Evolutionary conservation across 164 flowering plant genomes (phyloP).

Genomic region (Cinnamomum micranthum): DNA sequence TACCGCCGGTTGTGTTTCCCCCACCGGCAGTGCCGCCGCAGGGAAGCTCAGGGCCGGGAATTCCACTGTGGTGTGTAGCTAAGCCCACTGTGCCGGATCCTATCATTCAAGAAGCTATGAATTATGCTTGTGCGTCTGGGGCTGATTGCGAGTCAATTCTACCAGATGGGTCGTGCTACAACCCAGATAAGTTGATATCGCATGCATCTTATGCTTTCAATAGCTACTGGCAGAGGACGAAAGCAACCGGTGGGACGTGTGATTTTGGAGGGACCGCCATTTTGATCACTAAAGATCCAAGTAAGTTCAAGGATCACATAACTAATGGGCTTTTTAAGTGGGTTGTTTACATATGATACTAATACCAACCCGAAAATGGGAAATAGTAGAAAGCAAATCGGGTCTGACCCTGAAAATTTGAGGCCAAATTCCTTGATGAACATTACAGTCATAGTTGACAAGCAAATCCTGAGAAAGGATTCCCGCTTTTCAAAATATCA

Average conservation of each 20-base stretch:
- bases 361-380: no score
- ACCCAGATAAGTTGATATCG: slow-evolving; percentile 57
- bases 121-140: slow-evolving; percentile 90
- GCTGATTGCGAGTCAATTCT: slow-evolving; percentile 74
- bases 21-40: slow-evolving; percentile 71
- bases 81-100: slow-evolving; percentile 94
- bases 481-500: no score
- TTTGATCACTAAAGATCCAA: slow-evolving; percentile 83
- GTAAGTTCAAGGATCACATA: slow-evolving; percentile 31
- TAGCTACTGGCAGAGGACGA: slow-evolving; percentile 86
- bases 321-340: not conserved
- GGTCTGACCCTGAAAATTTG: not conserved
- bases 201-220: slow-evolving; percentile 95
- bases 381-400: no score
- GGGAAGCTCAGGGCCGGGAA: slow-evolving; percentile 16
- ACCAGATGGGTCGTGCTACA: slow-evolving; percentile 63
- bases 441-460: not conserved
- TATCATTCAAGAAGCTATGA: slow-evolving; percentile 83
- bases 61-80: slow-evolving; percentile 83
- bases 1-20: slow-evolving; percentile 61
- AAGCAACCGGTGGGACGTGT: slow-evolving; percentile 72
- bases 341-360: no score
- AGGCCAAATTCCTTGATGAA: not conserved
- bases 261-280: slow-evolving; percentile 88
- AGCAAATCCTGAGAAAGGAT: no score